Conservation (phyloP, 2,329 filamentous ascomycete genomes). For the Diplodia mutila region DNA sequence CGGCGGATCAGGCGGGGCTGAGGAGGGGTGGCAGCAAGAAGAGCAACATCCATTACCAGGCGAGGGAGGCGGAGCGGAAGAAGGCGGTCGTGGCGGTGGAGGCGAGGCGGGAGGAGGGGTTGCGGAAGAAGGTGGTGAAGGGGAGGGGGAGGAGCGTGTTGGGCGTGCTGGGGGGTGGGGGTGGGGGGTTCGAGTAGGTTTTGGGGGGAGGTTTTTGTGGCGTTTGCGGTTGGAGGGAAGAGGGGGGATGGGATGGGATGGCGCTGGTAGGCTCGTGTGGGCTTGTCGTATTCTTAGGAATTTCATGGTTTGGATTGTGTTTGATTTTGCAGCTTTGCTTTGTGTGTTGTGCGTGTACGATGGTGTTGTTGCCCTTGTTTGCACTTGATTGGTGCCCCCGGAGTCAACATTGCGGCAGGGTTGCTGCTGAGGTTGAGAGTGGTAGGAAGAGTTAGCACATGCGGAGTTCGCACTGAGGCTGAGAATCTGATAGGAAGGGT, state of each 20-base stretch:
- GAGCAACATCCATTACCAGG: conserved; percentile 63
- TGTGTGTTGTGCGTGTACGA: too few relatives aligned
- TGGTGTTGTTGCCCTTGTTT: too few relatives aligned
- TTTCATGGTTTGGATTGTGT: neutral
- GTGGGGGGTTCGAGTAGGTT: conserved; percentile 42
- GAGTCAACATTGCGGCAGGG: too few relatives aligned
- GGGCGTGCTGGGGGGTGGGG: conserved; percentile 33
- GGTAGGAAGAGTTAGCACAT: too few relatives aligned
- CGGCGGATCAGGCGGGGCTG: conserved; percentile 38
- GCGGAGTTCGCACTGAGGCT: too few relatives aligned
- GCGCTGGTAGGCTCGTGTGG: too few relatives aligned
- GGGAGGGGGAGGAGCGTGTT: conserved; percentile 40
- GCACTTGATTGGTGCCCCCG: too few relatives aligned
- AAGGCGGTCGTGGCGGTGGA: conserved; percentile 56
- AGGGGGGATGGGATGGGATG: neutral
- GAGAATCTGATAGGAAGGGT: too few relatives aligned
- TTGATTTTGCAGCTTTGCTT: neutral
- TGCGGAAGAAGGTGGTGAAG: conserved; percentile 48
- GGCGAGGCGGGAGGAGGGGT: conserved; percentile 53
- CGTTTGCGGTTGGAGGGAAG: neutral
- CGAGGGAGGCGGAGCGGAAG: conserved; percentile 60
- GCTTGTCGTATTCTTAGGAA: neutral
- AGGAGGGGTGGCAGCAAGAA: conserved; percentile 59
- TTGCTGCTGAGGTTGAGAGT: too few relatives aligned
- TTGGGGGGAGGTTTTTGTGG: neutral